phyloP scores from a whole-genome alignment of 2,329 filamentous ascomycete genomes.

The Colletotrichum sp. region DNA sequence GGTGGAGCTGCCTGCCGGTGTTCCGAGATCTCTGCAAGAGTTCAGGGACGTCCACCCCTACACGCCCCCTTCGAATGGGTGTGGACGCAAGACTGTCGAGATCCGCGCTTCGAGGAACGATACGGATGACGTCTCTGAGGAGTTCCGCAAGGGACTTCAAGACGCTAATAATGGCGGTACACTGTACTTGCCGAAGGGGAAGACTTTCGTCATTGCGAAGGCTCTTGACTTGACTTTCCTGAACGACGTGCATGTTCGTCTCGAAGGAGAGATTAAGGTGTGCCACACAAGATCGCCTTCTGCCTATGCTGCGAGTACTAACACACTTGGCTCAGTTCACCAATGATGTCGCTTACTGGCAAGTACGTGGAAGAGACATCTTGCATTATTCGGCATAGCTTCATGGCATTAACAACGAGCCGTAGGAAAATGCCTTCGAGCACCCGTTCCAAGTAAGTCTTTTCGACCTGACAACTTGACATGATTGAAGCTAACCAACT shows the following conservation, averaged over 20 bases:
- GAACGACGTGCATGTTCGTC: constrained; percentile 60
- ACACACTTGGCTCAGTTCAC: constrained; percentile 36
- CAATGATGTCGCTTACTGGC: constrained; percentile 49
- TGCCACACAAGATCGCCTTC: background rate
- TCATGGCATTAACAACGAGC: background rate
- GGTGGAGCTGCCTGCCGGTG: constrained; percentile 18
- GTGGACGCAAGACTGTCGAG: constrained; percentile 14
- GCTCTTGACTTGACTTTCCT: constrained; percentile 64
- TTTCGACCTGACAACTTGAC: background rate
- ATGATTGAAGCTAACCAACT: background rate
- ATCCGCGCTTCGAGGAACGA: constrained; percentile 49
- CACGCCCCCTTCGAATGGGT: constrained; percentile 1
- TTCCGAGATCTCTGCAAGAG: constrained; percentile 16
- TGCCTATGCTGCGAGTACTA: no score
- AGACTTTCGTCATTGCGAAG: constrained; percentile 64
- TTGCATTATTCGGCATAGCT: background rate
- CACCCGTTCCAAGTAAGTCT: constrained; percentile 40
- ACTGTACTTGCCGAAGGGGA: constrained; percentile 56
- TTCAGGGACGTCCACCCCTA: constrained; percentile 22
- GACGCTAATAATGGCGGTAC: constrained; percentile 65
- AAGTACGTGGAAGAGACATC: background rate
- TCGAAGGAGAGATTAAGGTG: constrained; percentile 59
- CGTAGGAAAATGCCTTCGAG: constrained; percentile 40
- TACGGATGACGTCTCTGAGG: constrained; percentile 60
- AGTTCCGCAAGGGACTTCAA: constrained; percentile 59